These are phyloP conservation scores for Dissophora globulifera DNA, from an alignment of 192 early-diverging fungal genomes.

Conservation along the genomic window DNA sequence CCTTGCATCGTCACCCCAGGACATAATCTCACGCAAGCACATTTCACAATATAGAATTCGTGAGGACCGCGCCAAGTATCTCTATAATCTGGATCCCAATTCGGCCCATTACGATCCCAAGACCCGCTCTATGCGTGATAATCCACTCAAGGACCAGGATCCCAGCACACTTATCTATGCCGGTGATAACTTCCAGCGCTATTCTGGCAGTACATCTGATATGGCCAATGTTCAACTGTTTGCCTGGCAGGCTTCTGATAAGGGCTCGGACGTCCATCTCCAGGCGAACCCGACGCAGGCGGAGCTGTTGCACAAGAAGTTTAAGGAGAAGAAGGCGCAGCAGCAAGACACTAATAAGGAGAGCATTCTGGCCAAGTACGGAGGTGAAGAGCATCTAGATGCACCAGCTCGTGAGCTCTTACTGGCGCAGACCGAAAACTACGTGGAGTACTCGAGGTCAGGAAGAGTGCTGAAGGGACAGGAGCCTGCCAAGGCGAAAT, in stretches of 20 bases:
- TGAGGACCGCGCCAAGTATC: constrained; percentile 99
- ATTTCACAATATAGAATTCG: constrained; percentile 75
- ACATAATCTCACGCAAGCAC: neutral
- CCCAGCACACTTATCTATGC: constrained; percentile 67
- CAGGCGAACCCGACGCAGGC: constrained; percentile 97
- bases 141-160: constrained; percentile 82
- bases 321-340: constrained; percentile 82
- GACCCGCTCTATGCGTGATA: constrained; percentile 98
- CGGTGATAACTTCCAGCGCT: constrained; percentile 95
- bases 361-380: constrained; percentile 88
- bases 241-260: constrained; percentile 91
- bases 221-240: constrained; percentile 89
- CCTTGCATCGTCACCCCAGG: no score
- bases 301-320: constrained; percentile 90
- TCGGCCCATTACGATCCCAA: constrained; percentile 99
- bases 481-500: constrained; percentile 79
- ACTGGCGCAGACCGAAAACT: constrained; percentile 91
- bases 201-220: constrained; percentile 85
- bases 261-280: constrained; percentile 86
- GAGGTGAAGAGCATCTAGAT: constrained; percentile 94
- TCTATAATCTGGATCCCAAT: constrained; percentile 93
- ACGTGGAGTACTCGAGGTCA: constrained; percentile 96
- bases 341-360: constrained; percentile 78
- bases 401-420: constrained; percentile 90
- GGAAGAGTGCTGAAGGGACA: constrained; percentile 89